Base-by-base conservation (phyloP, 1,284 basidiomycete species). In the Pascua guehoae region DNA sequence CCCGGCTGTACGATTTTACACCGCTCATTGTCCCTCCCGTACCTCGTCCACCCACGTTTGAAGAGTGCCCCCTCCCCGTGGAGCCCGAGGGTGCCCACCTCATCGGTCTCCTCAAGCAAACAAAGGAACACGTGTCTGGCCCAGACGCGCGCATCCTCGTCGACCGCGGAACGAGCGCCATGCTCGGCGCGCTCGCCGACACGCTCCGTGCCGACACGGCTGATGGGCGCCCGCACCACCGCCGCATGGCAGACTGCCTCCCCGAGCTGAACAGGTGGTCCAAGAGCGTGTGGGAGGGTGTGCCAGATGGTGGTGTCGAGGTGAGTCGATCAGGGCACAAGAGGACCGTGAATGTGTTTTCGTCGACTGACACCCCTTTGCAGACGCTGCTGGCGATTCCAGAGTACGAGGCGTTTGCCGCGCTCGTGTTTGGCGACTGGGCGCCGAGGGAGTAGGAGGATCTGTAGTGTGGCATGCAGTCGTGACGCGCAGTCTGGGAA, bases 371-470 rank as follows among this genome's bases (percentile, higher is more conserved):
- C 38, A 14, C 24, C 24, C 24, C 24, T 32, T 32, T 32, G 14
- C 38, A 64, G 62, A 50, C 64, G 8, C 44, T 76, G 51, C 56
- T 73, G 42, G 59, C 65, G 8, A 54, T 73, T 12, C 64, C 65
- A 16, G 74, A 76, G 51, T 72, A 65, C 51, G 72, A 76, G 62
- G 65, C 66, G 5, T 76, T 77, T 58, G 66, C 73, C 7, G 74
- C 74, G 0, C 62, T 78, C 50, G 66, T 78, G 18, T 78, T 76
- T 64, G 76, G 72, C 10, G 76, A 78, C 64, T 77, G 74, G 74
- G 72, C 74, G 18, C 64, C 65, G 18, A 36, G 59, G 52, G 47
- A 37, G 48, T n/a, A 8, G 39, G 24, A 32, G 24, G 24, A 32
- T 32, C 24, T 32, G 24, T 32, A 32, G 24, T 32, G 24, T 32